phyloP scores from a whole-genome alignment of 768 basidiomycete genomes.

The Crepidotus variabilis region DNA sequence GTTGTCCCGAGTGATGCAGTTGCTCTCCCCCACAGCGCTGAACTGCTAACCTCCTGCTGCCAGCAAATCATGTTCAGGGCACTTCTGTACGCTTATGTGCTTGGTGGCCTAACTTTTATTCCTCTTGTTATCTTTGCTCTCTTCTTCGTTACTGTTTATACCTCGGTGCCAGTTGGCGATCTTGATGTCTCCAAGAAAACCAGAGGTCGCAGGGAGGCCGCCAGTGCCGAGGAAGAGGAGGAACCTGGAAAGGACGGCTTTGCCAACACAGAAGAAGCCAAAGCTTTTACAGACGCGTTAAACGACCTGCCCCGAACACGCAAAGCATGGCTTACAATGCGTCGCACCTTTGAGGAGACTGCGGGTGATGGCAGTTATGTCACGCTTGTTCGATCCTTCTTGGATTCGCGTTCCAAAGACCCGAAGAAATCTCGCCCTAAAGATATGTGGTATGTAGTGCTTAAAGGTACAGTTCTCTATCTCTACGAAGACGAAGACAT shows the following conservation, averaged over 20 bases:
- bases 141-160: slow-evolving; percentile 69
- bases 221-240: slow-evolving; percentile 24
- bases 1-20: not conserved
- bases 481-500: slow-evolving; percentile 91
- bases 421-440: slow-evolving; percentile 81
- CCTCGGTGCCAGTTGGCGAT: slow-evolving; percentile 77
- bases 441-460: slow-evolving; percentile 89
- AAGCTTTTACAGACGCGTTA: slow-evolving; percentile 22
- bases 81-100: slow-evolving; percentile 77
- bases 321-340: slow-evolving; percentile 81
- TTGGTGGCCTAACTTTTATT: slow-evolving; percentile 88
- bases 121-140: slow-evolving; percentile 64
- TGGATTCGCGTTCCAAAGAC: slow-evolving; percentile 81
- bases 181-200: slow-evolving; percentile 39
- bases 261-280: slow-evolving; percentile 20
- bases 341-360: slow-evolving; percentile 72
- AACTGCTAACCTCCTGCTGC: slow-evolving; percentile 1
- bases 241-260: slow-evolving; percentile 17
- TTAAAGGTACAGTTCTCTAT: slow-evolving; percentile 90
- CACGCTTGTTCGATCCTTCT: slow-evolving; percentile 72
- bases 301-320: slow-evolving; percentile 64
- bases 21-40: not conserved
- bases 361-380: slow-evolving; percentile 67
- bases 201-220: slow-evolving; percentile 27
- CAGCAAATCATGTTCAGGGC: slow-evolving; percentile 59